Evolutionary conservation across 2,329 filamentous ascomycete species (phyloP).

Genomic region (Ophiostoma quercus): DNA sequence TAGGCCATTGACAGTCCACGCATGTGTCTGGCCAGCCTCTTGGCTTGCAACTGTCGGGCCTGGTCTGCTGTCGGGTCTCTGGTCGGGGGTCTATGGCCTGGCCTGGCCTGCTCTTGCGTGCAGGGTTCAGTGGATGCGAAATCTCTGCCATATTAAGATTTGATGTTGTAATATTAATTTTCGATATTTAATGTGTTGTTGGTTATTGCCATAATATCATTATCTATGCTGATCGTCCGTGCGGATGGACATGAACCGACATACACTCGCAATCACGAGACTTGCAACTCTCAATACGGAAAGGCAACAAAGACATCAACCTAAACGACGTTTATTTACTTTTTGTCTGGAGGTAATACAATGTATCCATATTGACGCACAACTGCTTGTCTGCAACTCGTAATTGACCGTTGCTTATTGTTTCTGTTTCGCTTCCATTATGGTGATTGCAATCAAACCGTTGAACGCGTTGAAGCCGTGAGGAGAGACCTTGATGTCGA

Average conservation of each 20-base stretch:
- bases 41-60: no score
- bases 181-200: neutral
- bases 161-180: no score
- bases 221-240: conserved; percentile 5
- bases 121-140: neutral
- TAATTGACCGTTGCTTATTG: neutral
- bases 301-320: neutral
- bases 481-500: conserved; percentile 1
- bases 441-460: conserved; percentile 9
- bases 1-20: neutral
- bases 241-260: conserved; percentile 2
- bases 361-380: neutral
- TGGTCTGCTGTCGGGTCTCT: no score
- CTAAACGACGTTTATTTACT: no score
- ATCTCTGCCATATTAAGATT: neutral
- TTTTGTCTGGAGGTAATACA: no score
- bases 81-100: neutral
- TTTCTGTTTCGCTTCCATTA: neutral
- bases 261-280: conserved; percentile 6
- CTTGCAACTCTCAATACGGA: neutral
- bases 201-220: neutral
- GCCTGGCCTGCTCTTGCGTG: neutral
- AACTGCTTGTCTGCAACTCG: neutral
- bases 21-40: no score
- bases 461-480: neutral